Evolutionary conservation across 768 basidiomycete species (phyloP), one percentile per base, ranked within the genome.

Genomic region (Tulasnella sp.): DNA sequence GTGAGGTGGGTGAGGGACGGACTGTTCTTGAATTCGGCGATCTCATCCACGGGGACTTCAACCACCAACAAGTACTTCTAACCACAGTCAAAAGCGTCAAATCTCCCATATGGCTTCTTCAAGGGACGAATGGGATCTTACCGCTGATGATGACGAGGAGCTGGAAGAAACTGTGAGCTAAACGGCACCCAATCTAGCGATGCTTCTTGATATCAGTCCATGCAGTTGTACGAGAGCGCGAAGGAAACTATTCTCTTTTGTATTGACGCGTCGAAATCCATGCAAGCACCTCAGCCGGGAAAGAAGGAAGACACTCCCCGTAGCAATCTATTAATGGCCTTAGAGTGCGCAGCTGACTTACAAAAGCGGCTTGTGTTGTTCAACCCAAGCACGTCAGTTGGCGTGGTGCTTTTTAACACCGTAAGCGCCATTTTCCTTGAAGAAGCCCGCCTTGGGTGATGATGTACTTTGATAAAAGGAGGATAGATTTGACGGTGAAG

Each of bases 201-300:
- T n/a, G n/a, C n/a, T n/a, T n/a, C n/a, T n/a, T n/a, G n/a, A n/a
- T n/a, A n/a, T n/a, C n/a, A n/a, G n/a, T n/a, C n/a, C n/a, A n/a
- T 62, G 87, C 89, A 62, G 80, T 81, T 53, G 83, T 59, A 49
- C 22, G 57, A 59, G 43, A 59, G 30, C 49, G 46, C 84, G 63
- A 80, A 80, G 61, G 92, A 97, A 65, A 87, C 92, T 30, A 85
- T 94, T 48, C 72, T 98, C n/a, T 96, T 97, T 73, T 88, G 87
- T 69, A 90, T 99, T 60, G 93, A 99, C 70, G 91, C 89, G 62
- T 94, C 93, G 0, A 75, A 80, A 55, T 88, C 90, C 10, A 97
- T 98, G 94, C 83, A 87, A 24, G 75, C 74, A 38, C 78, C 84
- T 24, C 81, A 84, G 65, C 79, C 80, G 10, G 78, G 83, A 60